Percentiles rank a stretch among this genome's conserved stretches.
Evolutionary conservation across 352 stramenopile genomes (phyloP).

Genomic region (Blastocystis sp.): DNA sequence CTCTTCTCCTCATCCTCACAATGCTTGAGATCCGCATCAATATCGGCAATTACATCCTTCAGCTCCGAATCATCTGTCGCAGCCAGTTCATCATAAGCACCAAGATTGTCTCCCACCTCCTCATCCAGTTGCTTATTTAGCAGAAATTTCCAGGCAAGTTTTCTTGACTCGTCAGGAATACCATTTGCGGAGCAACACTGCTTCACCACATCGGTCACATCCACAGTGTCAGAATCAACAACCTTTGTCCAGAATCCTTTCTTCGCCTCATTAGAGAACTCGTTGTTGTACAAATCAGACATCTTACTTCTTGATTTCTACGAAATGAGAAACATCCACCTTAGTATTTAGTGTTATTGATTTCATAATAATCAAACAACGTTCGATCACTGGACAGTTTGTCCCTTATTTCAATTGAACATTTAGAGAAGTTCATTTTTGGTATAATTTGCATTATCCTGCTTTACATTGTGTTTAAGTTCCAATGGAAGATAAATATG

Average conservation of each 20-base stretch:
- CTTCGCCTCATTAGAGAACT: conserved; percentile 38
- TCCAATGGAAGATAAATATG: conserved; percentile 67
- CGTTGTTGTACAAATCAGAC: conserved; percentile 35
- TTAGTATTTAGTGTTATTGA: neutral
- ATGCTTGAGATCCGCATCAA: conserved; percentile 45
- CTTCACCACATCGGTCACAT: conserved; percentile 37
- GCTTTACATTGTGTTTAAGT: neutral
- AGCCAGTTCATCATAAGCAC: conserved; percentile 51
- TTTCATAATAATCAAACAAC: neutral
- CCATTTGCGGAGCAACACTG: conserved; percentile 47
- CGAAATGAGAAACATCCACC: neutral
- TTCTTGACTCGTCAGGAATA: conserved; percentile 40
- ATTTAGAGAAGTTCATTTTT: neutral
- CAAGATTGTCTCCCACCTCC: neutral
- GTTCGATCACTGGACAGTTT: neutral
- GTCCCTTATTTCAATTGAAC: neutral
- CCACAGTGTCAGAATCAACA: conserved; percentile 23
- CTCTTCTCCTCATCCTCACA: conserved; percentile 32
- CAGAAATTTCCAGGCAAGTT: conserved; percentile 44
- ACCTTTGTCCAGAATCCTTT: conserved; percentile 58
- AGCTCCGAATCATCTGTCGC: conserved; percentile 45
- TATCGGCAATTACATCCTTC: conserved; percentile 62
- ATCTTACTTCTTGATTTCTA: neutral
- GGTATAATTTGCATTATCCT: neutral
- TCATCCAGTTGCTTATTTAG: conserved; percentile 33